These are phyloP conservation scores for Neotropicomus parvogracilis DNA, from an alignment of 1,284 basidiomycete genomes.

Conservation along the genomic window DNA sequence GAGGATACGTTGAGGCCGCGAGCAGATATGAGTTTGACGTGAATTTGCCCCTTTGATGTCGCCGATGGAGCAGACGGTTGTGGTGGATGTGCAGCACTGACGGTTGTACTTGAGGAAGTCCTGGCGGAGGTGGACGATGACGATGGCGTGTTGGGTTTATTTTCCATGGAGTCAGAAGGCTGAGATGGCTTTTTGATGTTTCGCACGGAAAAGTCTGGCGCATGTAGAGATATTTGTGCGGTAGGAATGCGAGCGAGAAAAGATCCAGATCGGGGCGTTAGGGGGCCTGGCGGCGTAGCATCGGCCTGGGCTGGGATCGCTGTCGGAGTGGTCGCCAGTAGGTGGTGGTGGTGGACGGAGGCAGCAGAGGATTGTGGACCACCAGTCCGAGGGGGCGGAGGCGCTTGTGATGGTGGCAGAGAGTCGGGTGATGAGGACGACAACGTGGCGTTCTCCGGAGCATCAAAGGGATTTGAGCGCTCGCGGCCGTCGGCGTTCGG, in stretches of 20 bases:
- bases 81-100: conserved; percentile 31
- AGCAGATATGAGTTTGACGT: conserved; percentile 93
- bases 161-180: conserved; percentile 34
- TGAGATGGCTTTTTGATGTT: conserved; percentile 39
- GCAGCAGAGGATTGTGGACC: conserved; percentile 9
- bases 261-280: conserved; percentile 40
- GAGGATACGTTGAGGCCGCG: conserved; percentile 78
- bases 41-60: conserved; percentile 77
- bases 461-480: conserved; percentile 70
- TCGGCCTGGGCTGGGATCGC: conserved; percentile 30
- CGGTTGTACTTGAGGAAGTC: conserved; percentile 24
- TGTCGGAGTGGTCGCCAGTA: conserved; percentile 33
- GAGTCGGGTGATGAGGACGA: conserved; percentile 29
- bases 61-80: conserved; percentile 35
- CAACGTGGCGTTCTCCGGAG: conserved; percentile 28
- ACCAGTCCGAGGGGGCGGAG: neutral
- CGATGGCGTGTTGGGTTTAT: conserved; percentile 38
- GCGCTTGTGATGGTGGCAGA: conserved; percentile 7
- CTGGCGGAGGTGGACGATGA: conserved; percentile 42
- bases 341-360: conserved; percentile 37
- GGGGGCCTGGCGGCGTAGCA: conserved; percentile 34
- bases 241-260: conserved; percentile 63
- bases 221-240: conserved; percentile 74
- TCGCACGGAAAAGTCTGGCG: conserved; percentile 74
- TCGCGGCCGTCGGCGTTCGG: conserved; percentile 51